A percentile compares a stretch with the other conserved stretches of the same genome.
These are phyloP conservation scores for Arthrobotrys sphaeroides DNA, from an alignment of 2,329 filamentous ascomycete species.

Conservation along the genomic window DNA sequence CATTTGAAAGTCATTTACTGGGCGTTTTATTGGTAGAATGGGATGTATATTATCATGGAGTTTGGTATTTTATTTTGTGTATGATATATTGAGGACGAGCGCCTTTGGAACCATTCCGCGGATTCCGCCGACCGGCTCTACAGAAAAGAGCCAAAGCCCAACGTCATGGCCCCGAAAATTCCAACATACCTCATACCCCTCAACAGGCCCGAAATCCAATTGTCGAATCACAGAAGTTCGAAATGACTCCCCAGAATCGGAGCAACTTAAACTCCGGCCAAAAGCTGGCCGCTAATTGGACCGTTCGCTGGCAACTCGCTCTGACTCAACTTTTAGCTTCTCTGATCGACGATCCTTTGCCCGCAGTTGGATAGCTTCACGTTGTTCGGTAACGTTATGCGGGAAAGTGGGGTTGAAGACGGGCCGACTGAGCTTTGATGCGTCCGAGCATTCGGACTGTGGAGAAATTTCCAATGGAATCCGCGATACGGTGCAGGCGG, in stretches of 20 bases:
- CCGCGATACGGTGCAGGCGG: too few relatives aligned
- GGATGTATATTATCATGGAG: conserved; percentile 1
- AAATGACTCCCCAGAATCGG: not conserved
- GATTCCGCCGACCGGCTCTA: too few relatives aligned
- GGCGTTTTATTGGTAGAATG: not conserved
- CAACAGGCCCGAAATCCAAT: not conserved
- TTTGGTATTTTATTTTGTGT: not conserved
- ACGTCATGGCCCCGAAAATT: too few relatives aligned
- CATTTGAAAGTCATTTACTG: not conserved
- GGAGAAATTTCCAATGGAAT: too few relatives aligned
- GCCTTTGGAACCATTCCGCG: too few relatives aligned
- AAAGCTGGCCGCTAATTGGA: not conserved
- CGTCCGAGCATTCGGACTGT: not conserved
- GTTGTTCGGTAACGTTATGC: conserved; percentile 17
- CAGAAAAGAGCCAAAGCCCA: too few relatives aligned
- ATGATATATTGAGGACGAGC: not conserved
- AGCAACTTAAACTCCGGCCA: not conserved
- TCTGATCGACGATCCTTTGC: not conserved
- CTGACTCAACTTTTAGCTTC: not conserved
- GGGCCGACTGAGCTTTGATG: not conserved
- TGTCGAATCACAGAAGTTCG: not conserved
- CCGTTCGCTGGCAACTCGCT: not conserved
- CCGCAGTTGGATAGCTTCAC: not conserved
- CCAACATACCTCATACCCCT: not conserved
- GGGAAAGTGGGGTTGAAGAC: not conserved